Conservation (phyloP, 148 eudicot genomes). For the Rhododendron williamsianum region DNA sequence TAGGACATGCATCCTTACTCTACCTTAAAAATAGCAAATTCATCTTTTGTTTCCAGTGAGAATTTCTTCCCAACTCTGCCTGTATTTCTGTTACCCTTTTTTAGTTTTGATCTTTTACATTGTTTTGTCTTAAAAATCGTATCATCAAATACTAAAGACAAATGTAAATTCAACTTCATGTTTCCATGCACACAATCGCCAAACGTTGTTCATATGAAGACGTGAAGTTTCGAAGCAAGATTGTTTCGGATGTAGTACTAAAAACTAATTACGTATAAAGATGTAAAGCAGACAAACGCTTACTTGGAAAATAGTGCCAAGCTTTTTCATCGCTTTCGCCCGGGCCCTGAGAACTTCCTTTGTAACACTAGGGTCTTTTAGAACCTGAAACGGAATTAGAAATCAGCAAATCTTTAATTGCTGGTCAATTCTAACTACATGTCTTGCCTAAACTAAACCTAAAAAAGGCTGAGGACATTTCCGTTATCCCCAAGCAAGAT, state of each 20-base stretch:
- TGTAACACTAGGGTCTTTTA: slow-evolving; percentile 62
- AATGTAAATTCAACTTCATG: background rate
- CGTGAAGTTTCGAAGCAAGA: background rate
- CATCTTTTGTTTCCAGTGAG: background rate
- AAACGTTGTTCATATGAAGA: background rate
- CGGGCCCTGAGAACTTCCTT: slow-evolving; percentile 64
- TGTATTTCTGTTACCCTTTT: background rate
- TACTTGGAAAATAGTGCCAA: slow-evolving; percentile 84
- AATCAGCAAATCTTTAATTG: background rate
- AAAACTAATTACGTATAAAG: background rate
- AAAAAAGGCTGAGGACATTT: background rate
- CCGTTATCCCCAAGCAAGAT: slow-evolving; percentile 1
- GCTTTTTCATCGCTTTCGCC: slow-evolving; percentile 79
- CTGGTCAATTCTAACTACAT: background rate
- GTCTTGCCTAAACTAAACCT: background rate
- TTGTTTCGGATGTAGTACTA: background rate
- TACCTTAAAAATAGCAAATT: background rate
- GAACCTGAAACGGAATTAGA: slow-evolving; percentile 43
- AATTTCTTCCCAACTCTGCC: background rate
- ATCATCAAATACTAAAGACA: background rate
- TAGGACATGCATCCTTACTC: background rate
- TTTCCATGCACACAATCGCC: background rate
- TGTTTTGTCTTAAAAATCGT: background rate
- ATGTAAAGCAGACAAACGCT: slow-evolving; percentile 15
- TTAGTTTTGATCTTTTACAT: background rate